phyloP scores from a whole-genome alignment of 2,329 filamentous ascomycete genomes.

The Aureobasidium vineae region DNA sequence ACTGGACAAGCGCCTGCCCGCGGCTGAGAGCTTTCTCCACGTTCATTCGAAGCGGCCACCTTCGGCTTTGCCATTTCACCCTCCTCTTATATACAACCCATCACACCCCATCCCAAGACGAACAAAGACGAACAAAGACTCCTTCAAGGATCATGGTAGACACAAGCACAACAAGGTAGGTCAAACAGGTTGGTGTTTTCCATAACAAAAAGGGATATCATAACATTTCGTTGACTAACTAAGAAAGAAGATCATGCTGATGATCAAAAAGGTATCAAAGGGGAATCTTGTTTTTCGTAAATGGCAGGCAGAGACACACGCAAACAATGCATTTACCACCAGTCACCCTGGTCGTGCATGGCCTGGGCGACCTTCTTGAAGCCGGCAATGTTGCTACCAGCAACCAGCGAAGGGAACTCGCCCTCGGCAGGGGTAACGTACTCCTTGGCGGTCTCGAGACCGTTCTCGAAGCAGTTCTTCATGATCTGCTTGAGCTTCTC shows the following conservation, averaged over 20 bases:
- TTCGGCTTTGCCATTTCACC: neutral
- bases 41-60: neutral
- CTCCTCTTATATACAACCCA: neutral
- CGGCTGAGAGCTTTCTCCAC: conserved; percentile 3
- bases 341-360: conserved; percentile 97
- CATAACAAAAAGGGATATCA: conserved; percentile 14
- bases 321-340: conserved; percentile 55
- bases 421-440: conserved; percentile 77
- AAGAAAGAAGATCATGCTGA: neutral
- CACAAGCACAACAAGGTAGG: neutral
- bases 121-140: neutral
- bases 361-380: conserved; percentile 94
- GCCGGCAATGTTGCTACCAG: conserved; percentile 94
- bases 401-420: conserved; percentile 85
- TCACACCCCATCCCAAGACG: neutral
- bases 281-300: conserved; percentile 18
- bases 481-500: conserved; percentile 89
- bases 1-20: neutral
- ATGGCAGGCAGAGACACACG: conserved; percentile 1
- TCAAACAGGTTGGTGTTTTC: neutral
- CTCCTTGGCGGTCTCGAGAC: conserved; percentile 82
- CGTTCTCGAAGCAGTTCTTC: conserved; percentile 89
- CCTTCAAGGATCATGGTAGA: neutral
- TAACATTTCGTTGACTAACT: conserved; percentile 22
- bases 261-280: conserved; percentile 16